Conservation (phyloP, 257 asterid genomes). For the Apocynum venetum region DNA sequence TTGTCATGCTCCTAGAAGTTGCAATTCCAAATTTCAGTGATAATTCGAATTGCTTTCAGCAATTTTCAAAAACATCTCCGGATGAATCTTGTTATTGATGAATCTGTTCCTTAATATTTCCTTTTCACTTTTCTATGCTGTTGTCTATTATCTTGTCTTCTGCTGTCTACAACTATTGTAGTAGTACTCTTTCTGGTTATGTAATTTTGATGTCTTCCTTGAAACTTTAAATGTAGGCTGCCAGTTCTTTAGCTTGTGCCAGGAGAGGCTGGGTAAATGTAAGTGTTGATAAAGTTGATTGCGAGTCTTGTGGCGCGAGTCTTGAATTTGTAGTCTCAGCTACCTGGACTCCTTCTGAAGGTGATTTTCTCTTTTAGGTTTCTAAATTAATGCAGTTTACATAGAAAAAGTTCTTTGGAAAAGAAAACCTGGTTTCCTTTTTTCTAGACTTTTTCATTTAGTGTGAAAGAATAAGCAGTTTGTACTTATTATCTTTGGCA, state of each 20-base stretch:
- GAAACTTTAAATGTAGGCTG: conserved; percentile 53
- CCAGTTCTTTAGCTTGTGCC: conserved; percentile 89
- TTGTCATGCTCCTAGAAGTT: neutral
- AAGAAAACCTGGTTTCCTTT: neutral
- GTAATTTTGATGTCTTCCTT: conserved; percentile 4
- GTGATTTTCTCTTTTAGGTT: conserved; percentile 33
- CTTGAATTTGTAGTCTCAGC: conserved; percentile 61
- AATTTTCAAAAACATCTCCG: neutral
- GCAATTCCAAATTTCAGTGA: neutral
- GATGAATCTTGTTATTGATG: neutral
- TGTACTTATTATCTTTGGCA: neutral
- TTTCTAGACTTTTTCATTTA: neutral
- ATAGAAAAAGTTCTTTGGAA: neutral
- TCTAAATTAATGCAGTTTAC: neutral
- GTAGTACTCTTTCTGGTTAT: conserved; percentile 14
- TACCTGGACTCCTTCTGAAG: conserved; percentile 73
- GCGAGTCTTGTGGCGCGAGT: conserved; percentile 89
- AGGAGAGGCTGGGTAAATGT: conserved; percentile 98
- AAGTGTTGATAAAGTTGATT: conserved; percentile 75
- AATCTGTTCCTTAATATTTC: neutral
- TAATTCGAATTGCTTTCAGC: neutral
- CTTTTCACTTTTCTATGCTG: no score
- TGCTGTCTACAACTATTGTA: conserved; percentile 3
- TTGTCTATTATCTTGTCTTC: neutral
- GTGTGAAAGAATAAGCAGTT: neutral